Evolutionary conservation across 306 rosid species (phyloP).

Genomic region (Begonia loranthoides): DNA sequence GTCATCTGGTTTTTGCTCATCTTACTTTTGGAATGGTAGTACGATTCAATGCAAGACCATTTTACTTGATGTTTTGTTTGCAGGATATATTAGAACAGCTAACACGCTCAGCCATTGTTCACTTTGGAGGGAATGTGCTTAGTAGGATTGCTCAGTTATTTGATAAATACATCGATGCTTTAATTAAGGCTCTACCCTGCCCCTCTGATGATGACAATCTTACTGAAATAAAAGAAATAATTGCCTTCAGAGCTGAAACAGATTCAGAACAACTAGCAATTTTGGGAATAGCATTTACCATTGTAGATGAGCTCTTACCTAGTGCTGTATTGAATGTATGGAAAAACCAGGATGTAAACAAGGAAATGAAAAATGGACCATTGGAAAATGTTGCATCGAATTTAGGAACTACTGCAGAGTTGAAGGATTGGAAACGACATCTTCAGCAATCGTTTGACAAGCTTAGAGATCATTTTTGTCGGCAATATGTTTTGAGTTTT

Average conservation of each 20-base stretch:
- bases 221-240: constrained; percentile 57
- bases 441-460: constrained; percentile 90
- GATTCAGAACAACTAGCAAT: constrained; percentile 89
- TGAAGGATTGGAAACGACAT: constrained; percentile 91
- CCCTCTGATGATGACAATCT: constrained; percentile 90
- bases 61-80: background rate
- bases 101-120: constrained; percentile 44
- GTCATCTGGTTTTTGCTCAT: background rate
- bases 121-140: constrained; percentile 75
- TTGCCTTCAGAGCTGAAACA: constrained; percentile 78
- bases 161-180: constrained; percentile 82
- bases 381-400: constrained; percentile 32
- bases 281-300: constrained; percentile 79
- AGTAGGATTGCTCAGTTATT: constrained; percentile 56
- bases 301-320: constrained; percentile 75
- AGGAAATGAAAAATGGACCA: constrained; percentile 34
- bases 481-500: constrained; percentile 78
- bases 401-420: constrained; percentile 40
- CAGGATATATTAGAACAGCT: constrained; percentile 94
- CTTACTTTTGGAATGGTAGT: background rate
- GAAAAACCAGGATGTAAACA: constrained; percentile 43
- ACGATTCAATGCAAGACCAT: no score
- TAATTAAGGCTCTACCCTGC: constrained; percentile 67
- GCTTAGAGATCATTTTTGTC: constrained; percentile 90
- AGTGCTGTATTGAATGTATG: constrained; percentile 59